Evolutionary conservation across 345 rosid genomes (phyloP), one percentile per base, ranked within the genome.

Genomic region (Laguncularia racemosa): DNA sequence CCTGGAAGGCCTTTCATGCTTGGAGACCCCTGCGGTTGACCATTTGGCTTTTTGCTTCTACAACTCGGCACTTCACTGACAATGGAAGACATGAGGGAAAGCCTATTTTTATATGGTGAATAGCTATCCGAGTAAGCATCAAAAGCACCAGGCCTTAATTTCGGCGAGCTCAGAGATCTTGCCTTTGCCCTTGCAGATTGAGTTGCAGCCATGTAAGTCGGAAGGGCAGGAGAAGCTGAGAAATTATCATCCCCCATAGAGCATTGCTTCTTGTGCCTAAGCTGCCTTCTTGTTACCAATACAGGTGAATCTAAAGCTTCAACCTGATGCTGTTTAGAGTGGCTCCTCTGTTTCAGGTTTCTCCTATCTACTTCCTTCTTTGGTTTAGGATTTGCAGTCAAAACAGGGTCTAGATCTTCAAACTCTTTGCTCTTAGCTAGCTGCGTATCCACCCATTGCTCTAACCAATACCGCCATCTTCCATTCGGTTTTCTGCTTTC

Each of bases 191-290:
- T 83, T 44, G 96, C 96, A 6, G 98, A 88, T 72, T 84, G 83
- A 13, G 98, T 92, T 55, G 93, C 81, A 52, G 93, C 88, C 98
- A 92, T 92, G 67, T 92, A 92, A 48, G 96, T 76, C 55, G 96
- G 97, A 16, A 79, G 45, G 12, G 54, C 45, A 40, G 67, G 83
- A 20, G 84, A 71, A 19, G 70, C 56, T 3, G 79, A 46, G 58
- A 66, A 77, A 2, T 75, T 82, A 50, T 91, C 96, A 13, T 88
- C 90, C 47, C 85, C 86, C n/a, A 72, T 13, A 0, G 95, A 86
- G 58, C 52, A 69, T 57, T 81, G 91, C 71, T 73, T 92, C 65
- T 63, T 73, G 56, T 89, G 87, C 50, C 66, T 80, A 51, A 60
- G 67, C 14, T 68, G 69, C 61, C 82, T 86, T 67, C 80, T 76